Evolutionary conservation across 2,329 filamentous ascomycete genomes (phyloP).

Genomic region (Claviceps monticola): DNA sequence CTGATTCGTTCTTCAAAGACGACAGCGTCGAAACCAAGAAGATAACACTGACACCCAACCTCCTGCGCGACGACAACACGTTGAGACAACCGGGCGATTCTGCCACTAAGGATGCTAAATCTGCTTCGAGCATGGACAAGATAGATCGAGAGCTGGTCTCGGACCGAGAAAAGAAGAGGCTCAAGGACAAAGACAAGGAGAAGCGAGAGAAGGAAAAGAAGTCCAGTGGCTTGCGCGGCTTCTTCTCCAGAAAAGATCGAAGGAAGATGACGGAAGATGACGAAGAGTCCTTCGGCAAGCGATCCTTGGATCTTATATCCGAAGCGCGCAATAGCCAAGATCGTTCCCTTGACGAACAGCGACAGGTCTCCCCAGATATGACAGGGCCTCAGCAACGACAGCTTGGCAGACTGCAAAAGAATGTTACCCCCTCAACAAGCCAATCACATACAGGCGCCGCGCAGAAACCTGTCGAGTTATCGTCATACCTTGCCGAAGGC

Average conservation of each 20-base stretch:
- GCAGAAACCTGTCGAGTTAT: constrained; percentile 25
- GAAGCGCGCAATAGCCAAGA: constrained; percentile 32
- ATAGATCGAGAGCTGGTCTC: constrained; percentile 37
- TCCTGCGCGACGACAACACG: constrained; percentile 67
- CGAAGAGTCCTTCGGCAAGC: constrained; percentile 47
- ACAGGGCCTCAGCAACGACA: constrained; percentile 39
- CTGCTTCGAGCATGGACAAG: constrained; percentile 62
- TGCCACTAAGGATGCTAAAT: constrained; percentile 33
- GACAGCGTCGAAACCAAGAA: constrained; percentile 92
- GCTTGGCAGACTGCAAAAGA: constrained; percentile 58
- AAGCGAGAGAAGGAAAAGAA: constrained; percentile 60
- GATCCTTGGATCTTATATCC: constrained; percentile 41
- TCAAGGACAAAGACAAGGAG: constrained; percentile 60
- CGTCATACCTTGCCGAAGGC: constrained; percentile 28
- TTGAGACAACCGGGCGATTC: constrained; percentile 37
- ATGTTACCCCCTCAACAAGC: constrained; percentile 28
- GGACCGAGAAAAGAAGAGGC: constrained; percentile 64
- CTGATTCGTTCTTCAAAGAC: constrained; percentile 95
- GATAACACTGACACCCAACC: constrained; percentile 87
- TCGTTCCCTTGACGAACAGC: constrained; percentile 24
- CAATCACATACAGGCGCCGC: constrained; percentile 20
- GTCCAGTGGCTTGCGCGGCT: constrained; percentile 40
- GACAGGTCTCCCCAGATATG: constrained; percentile 26
- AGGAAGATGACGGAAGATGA: constrained; percentile 43
- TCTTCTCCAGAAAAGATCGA: constrained; percentile 50